A percentile compares a stretch with the other conserved stretches of the same genome.
phyloP scores from a whole-genome alignment of 2,329 filamentous ascomycete genomes.

The Remersonia thermophila region DNA sequence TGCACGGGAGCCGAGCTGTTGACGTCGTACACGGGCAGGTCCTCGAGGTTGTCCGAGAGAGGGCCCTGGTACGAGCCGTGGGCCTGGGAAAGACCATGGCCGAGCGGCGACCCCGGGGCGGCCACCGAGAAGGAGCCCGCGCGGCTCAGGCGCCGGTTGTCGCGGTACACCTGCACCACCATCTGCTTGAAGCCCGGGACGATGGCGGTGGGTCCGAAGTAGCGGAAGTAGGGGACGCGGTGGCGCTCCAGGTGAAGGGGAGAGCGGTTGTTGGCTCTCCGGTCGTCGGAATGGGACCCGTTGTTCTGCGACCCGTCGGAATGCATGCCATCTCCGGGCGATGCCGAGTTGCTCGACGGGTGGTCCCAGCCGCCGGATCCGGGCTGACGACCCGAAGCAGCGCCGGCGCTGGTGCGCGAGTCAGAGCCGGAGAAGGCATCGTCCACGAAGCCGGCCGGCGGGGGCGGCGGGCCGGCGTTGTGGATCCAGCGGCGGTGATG shows the following conservation, averaged over 20 bases:
- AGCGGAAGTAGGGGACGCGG: conserved; percentile 77
- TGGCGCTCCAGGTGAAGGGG: conserved; percentile 40
- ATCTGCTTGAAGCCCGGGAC: conserved; percentile 89
- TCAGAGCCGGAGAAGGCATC: conserved; percentile 11
- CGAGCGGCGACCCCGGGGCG: conserved; percentile 32
- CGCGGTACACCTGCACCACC: conserved; percentile 52
- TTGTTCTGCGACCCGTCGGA: conserved; percentile 19
- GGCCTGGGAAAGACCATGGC: conserved; percentile 9
- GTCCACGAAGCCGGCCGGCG: conserved; percentile 18
- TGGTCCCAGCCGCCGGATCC: conserved; percentile 15
- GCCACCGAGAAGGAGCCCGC: conserved; percentile 43
- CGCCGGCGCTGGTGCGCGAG: conserved; percentile 14
- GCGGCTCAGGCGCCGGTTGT: conserved; percentile 48
- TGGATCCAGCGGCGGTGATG: conserved; percentile 21
- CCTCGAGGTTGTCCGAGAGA: conserved; percentile 32
- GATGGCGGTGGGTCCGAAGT: conserved; percentile 83
- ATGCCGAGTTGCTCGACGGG: conserved; percentile 9
- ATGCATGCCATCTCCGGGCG: conserved; percentile 9
- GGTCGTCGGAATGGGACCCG: conserved; percentile 29
- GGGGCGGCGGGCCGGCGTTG: conserved; percentile 13
- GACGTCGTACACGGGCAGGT: conserved; percentile 63
- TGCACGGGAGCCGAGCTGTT: conserved; percentile 59
- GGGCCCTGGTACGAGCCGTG: conserved; percentile 31
- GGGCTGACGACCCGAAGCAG: conserved; percentile 2
- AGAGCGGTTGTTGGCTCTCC: conserved; percentile 29